Evolutionary conservation across 495 filamentous ascomycete species (phyloP).

Genomic region (Penicillium robsamsonii): DNA sequence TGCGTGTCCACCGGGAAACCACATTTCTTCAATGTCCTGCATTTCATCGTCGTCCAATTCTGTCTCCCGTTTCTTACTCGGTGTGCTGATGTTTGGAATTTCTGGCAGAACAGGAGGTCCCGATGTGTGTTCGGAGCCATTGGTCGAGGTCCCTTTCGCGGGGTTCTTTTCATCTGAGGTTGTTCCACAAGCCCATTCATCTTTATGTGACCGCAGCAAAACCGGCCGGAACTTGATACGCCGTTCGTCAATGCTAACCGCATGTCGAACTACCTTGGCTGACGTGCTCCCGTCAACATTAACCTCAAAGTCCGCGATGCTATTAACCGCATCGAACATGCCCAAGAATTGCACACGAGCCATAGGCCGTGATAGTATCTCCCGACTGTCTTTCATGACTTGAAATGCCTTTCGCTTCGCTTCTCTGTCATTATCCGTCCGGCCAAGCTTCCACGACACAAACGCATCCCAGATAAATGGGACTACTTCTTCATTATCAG

Average conservation of each 20-base stretch:
- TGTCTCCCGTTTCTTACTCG: not conserved
- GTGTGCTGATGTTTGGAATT: not conserved
- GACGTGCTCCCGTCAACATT: constrained; percentile 43
- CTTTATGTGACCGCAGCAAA: constrained; percentile 11
- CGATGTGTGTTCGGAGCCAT: not conserved
- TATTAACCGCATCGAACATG: constrained; percentile 56
- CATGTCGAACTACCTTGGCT: constrained; percentile 40
- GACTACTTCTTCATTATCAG: constrained; percentile 81
- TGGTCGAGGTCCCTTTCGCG: not conserved
- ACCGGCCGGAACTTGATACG: constrained; percentile 43
- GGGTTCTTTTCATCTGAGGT: not conserved
- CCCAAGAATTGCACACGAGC: constrained; percentile 48
- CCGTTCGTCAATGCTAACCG: constrained; percentile 46
- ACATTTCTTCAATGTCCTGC: constrained; percentile 37
- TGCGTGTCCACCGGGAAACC: constrained; percentile 41
- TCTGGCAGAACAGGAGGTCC: constrained; percentile 5
- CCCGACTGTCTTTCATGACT: constrained; percentile 67
- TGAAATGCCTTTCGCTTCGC: constrained; percentile 55
- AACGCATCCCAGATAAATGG: constrained; percentile 80
- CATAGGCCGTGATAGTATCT: constrained; percentile 70
- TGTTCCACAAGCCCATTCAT: not conserved
- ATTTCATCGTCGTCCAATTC: not conserved
- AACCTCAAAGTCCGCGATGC: constrained; percentile 68
- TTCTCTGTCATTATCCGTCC: constrained; percentile 47
- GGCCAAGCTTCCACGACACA: constrained; percentile 64